Evolutionary conservation across 2,329 filamentous ascomycete species (phyloP).

Genomic region (Pyrenophora graminea): DNA sequence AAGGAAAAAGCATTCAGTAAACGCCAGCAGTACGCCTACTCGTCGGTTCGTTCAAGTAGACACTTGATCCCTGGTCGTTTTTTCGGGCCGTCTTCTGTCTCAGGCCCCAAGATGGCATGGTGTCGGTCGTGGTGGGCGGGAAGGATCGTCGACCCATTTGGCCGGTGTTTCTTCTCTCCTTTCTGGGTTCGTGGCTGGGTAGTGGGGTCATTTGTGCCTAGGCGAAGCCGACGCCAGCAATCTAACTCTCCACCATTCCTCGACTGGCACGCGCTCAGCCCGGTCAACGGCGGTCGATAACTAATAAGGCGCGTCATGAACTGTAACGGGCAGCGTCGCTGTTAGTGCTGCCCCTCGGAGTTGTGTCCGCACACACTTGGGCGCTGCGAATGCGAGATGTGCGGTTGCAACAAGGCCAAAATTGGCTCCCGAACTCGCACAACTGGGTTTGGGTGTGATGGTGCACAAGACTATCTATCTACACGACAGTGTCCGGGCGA

Average conservation of each 20-base stretch:
- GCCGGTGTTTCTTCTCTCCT: slow-evolving; percentile 15
- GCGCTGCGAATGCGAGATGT: slow-evolving; percentile 9
- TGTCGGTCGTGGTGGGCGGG: slow-evolving; percentile 19
- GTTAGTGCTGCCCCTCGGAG: slow-evolving; percentile 2
- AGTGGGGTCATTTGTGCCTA: slow-evolving; percentile 28
- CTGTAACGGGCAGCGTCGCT: slow-evolving; percentile 8
- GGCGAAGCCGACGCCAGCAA: slow-evolving; percentile 34
- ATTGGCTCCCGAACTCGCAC: slow-evolving; percentile 18
- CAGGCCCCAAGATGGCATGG: slow-evolving; percentile 14
- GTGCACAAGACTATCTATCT: slow-evolving; percentile 30
- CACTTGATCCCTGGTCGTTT: slow-evolving; percentile 6
- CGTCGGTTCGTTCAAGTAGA: background rate
- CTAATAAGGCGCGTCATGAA: slow-evolving; percentile 5
- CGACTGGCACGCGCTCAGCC: slow-evolving; percentile 21
- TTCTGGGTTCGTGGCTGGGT: slow-evolving; percentile 17
- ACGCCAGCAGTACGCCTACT: slow-evolving; percentile 2
- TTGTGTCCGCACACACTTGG: background rate
- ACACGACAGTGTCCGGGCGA: slow-evolving; percentile 24
- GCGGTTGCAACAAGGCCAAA: slow-evolving; percentile 16
- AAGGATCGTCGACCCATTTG: slow-evolving; percentile 27
- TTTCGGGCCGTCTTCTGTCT: slow-evolving; percentile 11
- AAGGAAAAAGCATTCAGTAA: slow-evolving; percentile 10
- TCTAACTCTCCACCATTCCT: slow-evolving; percentile 18
- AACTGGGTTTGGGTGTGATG: slow-evolving; percentile 16
- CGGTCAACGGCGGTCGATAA: slow-evolving; percentile 23